These are phyloP conservation scores for Talaromyces piceae DNA, from an alignment of 2,329 filamentous ascomycete species.

Conservation along the genomic window DNA sequence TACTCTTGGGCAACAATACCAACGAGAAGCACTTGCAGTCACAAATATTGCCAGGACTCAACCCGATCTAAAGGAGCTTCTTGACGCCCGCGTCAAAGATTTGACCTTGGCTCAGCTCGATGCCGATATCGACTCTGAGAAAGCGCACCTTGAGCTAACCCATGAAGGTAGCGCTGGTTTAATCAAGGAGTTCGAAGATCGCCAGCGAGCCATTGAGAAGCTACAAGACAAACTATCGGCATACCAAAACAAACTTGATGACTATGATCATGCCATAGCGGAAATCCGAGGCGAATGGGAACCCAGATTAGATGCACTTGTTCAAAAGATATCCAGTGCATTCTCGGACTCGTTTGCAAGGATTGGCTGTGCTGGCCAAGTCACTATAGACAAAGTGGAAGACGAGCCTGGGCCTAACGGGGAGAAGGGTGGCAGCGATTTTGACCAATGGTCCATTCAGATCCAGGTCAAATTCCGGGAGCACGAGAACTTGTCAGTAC, in stretches of 20 bases:
- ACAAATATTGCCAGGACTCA: conserved; percentile 12
- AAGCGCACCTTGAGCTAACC: conserved; percentile 69
- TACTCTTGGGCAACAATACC: conserved; percentile 11
- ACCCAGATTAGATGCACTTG: conserved; percentile 68
- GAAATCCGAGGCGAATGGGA: conserved; percentile 71
- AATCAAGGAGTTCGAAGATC: conserved; percentile 68
- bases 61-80: conserved; percentile 26
- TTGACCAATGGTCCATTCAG: conserved; percentile 87
- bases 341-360: conserved; percentile 91
- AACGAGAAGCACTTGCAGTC: conserved; percentile 14
- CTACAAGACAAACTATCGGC: conserved; percentile 54
- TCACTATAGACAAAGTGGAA: conserved; percentile 68
- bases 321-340: conserved; percentile 76
- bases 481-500: conserved; percentile 71
- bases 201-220: conserved; percentile 61
- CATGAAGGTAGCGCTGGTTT: conserved; percentile 69
- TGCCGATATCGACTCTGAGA: conserved; percentile 65
- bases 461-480: conserved; percentile 93
- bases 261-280: conserved; percentile 52
- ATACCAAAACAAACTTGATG: conserved; percentile 48
- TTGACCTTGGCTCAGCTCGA: conserved; percentile 59
- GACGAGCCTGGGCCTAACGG: conserved; percentile 26
- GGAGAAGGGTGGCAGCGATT: conserved; percentile 55
- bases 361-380: conserved; percentile 90
- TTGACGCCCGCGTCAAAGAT: conserved; percentile 36